These are phyloP conservation scores for Eucalyptus pauciflora DNA, from an alignment of 345 rosid species.

Conservation along the genomic window DNA sequence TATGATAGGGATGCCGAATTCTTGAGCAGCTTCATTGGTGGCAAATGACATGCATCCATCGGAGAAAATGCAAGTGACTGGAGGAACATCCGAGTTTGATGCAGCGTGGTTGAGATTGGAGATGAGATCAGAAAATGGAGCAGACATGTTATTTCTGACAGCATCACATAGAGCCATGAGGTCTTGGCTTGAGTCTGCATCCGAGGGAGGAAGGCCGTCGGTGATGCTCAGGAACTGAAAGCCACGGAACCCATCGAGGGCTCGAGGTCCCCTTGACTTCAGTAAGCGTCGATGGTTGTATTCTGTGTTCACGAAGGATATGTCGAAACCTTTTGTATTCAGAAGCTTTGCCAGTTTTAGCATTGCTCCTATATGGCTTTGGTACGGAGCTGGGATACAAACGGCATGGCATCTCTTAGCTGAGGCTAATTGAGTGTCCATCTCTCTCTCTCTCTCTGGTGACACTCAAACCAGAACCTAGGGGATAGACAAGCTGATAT, in stretches of 20 bases:
- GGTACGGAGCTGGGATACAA: neutral
- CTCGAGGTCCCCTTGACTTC: neutral
- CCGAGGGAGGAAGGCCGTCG: neutral
- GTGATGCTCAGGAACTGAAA: neutral
- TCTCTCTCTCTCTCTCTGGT: neutral
- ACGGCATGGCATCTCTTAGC: neutral
- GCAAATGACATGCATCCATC: neutral
- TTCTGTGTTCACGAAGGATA: neutral
- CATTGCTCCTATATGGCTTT: neutral
- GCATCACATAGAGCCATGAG: neutral
- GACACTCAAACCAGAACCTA: neutral
- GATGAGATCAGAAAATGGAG: neutral
- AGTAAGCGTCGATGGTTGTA: neutral
- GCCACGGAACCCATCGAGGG: neutral
- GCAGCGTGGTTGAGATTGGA: neutral
- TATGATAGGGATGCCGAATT: neutral
- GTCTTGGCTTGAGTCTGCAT: neutral
- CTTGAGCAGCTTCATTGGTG: neutral
- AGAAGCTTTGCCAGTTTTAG: neutral
- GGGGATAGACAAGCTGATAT: too few species aligned
- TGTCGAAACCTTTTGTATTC: neutral
- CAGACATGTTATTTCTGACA: neutral
- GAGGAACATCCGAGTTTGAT: neutral
- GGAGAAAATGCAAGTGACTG: neutral
- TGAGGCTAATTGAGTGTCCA: neutral